Base-by-base conservation (phyloP, 257 asterid genomes). In the Scutellaria galericulata region DNA sequence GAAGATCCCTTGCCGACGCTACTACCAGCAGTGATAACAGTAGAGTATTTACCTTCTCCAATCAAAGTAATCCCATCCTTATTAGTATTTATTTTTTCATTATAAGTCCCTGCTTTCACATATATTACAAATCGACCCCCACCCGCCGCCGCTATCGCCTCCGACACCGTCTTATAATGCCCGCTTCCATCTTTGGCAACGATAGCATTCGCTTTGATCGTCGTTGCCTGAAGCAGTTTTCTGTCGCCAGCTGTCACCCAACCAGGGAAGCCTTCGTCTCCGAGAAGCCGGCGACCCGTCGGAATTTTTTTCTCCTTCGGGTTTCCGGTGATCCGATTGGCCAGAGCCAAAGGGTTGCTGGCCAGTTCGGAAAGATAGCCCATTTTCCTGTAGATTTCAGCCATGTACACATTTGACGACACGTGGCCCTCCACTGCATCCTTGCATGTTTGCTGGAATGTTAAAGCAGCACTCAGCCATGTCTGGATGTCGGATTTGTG, bases 151-250 rank as follows among this genome's bases (percentile, higher is more conserved):
- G 18, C 20, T 10, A 88, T 81, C 9, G 97, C 96, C 66, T 81
- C 97, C 7, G 88, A 44, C 54, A 90, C 83, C 10, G 96, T 86
- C 5, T 67, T 48, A 13, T 35, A 86, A 41, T 88, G 14, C 18
- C 97, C 97, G 7, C 89, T 77, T 1, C 97, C 96, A 68, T 91
- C 97, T 67, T 89, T 89, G 0, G 97, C 96, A 2, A 91, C 97
- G 2, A 89, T 82, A 1, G 56, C 96, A 31, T 91, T 80, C 0
- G 96, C 96, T 1, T 62, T 72, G 5, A 79, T 68, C 7, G 31
- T 81, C 5, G 67, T 62, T 2, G 70, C 22, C 74, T 86, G 89
- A 7, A 87, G 85, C 75, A 91, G 40, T 70, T 64, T 87, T 75
- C 96, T 45, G 31, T 85, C 87, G 0, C 59, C 39, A 2, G 72